Conservation (phyloP, 495 filamentous ascomycete species). For the Penicillium arizonense region DNA sequence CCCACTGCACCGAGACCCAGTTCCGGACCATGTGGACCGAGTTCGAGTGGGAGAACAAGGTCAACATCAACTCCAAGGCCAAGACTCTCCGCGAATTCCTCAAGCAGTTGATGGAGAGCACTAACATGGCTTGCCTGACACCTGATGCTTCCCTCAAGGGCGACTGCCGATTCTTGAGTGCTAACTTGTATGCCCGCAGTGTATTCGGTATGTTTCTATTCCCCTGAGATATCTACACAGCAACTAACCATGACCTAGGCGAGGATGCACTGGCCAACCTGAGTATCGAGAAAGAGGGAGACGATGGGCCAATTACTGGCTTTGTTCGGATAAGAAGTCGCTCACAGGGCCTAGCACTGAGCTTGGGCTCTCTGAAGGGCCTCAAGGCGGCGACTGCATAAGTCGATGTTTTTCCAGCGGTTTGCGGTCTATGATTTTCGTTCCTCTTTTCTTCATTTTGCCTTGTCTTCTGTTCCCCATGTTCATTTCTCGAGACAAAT, state of each 20-base stretch:
- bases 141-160: slow-evolving; percentile 95
- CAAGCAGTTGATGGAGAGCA: slow-evolving; percentile 91
- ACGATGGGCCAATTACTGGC: slow-evolving; percentile 94
- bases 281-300: slow-evolving; percentile 96
- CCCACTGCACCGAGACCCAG: slow-evolving; percentile 93
- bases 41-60: slow-evolving; percentile 99
- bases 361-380: slow-evolving; percentile 92
- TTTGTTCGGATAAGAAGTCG: slow-evolving; percentile 98
- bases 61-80: slow-evolving; percentile 98
- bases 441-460: slow-evolving; percentile 20
- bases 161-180: slow-evolving; percentile 96
- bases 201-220: slow-evolving; percentile 81
- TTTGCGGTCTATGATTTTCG: slow-evolving; percentile 30
- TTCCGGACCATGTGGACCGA: slow-evolving; percentile 99
- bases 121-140: slow-evolving; percentile 97
- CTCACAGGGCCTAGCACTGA: slow-evolving; percentile 92
- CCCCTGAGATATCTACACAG: neutral
- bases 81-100: slow-evolving; percentile 92
- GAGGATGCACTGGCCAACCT: slow-evolving; percentile 98
- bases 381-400: slow-evolving; percentile 61
- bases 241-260: slow-evolving; percentile 56
- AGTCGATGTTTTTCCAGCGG: slow-evolving; percentile 34
- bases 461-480: slow-evolving; percentile 15
- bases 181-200: slow-evolving; percentile 94
- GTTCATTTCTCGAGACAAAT: slow-evolving; percentile 28